Evolutionary conservation across 129 eudicot genomes (phyloP).

Genomic region (Tagetes erecta): DNA sequence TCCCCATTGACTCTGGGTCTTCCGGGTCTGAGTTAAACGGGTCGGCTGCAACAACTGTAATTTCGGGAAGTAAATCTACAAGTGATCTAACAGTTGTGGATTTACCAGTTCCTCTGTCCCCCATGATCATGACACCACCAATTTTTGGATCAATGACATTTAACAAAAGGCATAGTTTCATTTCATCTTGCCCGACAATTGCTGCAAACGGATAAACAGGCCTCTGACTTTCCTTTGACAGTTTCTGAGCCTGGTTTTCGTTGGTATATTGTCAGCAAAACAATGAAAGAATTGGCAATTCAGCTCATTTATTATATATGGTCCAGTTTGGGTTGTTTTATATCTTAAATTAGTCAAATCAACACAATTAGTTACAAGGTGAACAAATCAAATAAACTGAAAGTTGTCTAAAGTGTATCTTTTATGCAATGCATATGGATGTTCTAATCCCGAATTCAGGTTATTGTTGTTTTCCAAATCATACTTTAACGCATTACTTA

Average conservation of each 20-base stretch:
- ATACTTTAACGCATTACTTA: background rate
- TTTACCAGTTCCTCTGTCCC: constrained; percentile 94
- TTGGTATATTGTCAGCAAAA: constrained; percentile 14
- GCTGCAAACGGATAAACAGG: constrained; percentile 98
- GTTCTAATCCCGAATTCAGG: background rate
- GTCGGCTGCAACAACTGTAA: constrained; percentile 75
- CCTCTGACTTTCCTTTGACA: constrained; percentile 81
- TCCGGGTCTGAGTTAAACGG: constrained; percentile 93
- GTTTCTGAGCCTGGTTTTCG: constrained; percentile 61
- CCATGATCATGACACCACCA: constrained; percentile 99
- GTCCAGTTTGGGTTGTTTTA: background rate
- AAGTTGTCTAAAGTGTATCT: background rate
- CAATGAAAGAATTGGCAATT: background rate
- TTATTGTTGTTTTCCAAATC: background rate
- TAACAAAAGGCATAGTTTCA: constrained; percentile 84
- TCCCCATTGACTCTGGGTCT: constrained; percentile 86
- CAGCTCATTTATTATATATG: background rate
- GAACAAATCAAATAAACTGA: background rate
- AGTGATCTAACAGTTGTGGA: constrained; percentile 92
- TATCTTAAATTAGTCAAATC: background rate
- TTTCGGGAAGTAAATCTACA: constrained; percentile 90
- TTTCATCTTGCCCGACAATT: constrained; percentile 97
- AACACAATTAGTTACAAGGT: background rate
- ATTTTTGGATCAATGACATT: constrained; percentile 97
- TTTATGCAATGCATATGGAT: constrained; percentile 1